A percentile compares a stretch with the other conserved stretches of the same genome.
These are phyloP conservation scores for Cardamine resedifolia DNA, from an alignment of 345 rosid genomes.

Conservation along the genomic window DNA sequence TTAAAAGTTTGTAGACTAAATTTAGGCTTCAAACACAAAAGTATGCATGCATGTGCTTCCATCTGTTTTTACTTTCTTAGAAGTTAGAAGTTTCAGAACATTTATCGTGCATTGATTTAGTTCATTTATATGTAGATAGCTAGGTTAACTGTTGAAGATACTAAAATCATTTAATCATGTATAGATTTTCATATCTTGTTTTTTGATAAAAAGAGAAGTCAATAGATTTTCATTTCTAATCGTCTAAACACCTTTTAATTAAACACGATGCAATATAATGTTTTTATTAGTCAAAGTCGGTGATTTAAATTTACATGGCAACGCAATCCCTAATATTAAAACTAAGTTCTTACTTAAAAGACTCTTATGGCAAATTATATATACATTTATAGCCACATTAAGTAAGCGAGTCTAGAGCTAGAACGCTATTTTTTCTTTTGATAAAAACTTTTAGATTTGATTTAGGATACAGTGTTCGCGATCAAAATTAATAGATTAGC, in stretches of 20 bases:
- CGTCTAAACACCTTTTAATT: neutral
- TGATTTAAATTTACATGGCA: neutral
- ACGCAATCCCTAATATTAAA: neutral
- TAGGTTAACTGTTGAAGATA: slow-evolving; percentile 3
- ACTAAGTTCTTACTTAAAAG: neutral
- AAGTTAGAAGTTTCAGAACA: neutral
- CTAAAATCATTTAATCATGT: neutral
- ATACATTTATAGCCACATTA: neutral
- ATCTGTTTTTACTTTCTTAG: neutral
- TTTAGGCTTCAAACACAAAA: neutral
- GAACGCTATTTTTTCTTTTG: too few species aligned
- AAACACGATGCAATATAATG: neutral
- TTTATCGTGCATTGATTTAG: neutral
- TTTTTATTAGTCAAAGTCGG: neutral
- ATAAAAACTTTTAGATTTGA: too few species aligned
- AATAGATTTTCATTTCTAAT: neutral
- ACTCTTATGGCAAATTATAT: neutral
- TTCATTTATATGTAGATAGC: neutral
- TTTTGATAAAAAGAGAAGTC: too few species aligned
- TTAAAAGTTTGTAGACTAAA: neutral
- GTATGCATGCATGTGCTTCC: slow-evolving; percentile 5
- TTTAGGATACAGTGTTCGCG: neutral
- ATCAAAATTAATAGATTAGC: neutral
- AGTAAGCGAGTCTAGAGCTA: neutral
- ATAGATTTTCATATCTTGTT: neutral